Evolutionary conservation across 768 basidiomycete species (phyloP).

Genomic region (Russula dissimulans): DNA sequence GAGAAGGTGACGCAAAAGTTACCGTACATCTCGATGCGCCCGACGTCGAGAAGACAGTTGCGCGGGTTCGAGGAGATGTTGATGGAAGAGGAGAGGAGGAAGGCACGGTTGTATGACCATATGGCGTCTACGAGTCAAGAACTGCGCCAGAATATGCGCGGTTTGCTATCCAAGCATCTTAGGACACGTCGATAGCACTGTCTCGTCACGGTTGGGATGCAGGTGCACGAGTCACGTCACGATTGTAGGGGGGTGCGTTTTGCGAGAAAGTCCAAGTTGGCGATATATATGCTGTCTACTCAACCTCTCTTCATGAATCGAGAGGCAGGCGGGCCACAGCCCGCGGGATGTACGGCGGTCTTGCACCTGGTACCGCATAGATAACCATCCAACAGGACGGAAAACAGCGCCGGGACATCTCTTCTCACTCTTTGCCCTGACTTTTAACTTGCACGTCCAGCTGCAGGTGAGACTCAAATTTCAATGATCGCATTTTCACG

Average conservation of each 20-base stretch:
- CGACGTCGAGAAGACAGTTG: constrained; percentile 5
- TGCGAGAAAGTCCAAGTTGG: no score
- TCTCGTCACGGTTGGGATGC: neutral
- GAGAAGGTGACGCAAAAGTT: constrained; percentile 7
- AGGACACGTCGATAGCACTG: neutral
- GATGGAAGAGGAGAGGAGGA: constrained; percentile 12
- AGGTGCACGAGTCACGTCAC: no score
- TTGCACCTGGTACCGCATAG: neutral
- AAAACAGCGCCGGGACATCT: constrained; percentile 73
- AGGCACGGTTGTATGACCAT: constrained; percentile 7
- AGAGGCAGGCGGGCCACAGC: no score
- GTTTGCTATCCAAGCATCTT: constrained; percentile 7
- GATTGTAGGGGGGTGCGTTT: neutral
- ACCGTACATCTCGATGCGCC: constrained; percentile 8
- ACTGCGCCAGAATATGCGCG: constrained; percentile 10
- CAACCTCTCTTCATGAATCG: no score
- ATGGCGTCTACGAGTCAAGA: constrained; percentile 8
- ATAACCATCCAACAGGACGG: neutral
- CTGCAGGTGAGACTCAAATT: constrained; percentile 81
- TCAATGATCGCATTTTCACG: no score
- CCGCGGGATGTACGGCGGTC: no score
- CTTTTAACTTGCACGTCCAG: constrained; percentile 90
- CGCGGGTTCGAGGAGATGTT: constrained; percentile 15
- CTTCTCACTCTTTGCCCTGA: constrained; percentile 96
- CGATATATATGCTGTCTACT: no score